Conservation (phyloP, 495 filamentous ascomycete genomes). For the Umbilicaria muhlenbergii region DNA sequence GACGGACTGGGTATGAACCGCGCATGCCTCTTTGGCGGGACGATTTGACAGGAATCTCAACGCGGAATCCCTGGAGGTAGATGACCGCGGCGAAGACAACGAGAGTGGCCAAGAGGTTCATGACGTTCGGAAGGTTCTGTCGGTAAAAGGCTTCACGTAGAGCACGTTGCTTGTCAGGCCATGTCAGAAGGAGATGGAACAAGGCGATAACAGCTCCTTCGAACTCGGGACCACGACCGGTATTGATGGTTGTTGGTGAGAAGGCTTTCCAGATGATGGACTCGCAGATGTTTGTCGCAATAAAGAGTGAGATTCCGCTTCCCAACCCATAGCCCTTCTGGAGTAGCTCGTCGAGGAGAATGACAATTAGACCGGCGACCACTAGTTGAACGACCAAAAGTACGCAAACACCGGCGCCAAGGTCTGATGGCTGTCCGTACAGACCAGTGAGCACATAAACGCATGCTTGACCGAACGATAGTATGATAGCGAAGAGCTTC, state of each 20-base stretch:
- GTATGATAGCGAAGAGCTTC: slow-evolving; percentile 97
- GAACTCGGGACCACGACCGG: slow-evolving; percentile 96
- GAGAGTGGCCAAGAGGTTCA: slow-evolving; percentile 92
- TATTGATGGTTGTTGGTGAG: slow-evolving; percentile 98
- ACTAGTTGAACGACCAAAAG: slow-evolving; percentile 95
- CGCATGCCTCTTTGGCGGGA: slow-evolving; percentile 97
- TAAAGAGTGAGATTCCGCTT: slow-evolving; percentile 97
- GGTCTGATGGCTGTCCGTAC: slow-evolving; percentile 88
- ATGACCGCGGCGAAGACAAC: slow-evolving; percentile 93
- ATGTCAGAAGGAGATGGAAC: slow-evolving; percentile 95
- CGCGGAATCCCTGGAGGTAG: slow-evolving; percentile 99
- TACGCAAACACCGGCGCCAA: slow-evolving; percentile 94
- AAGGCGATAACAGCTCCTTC: slow-evolving; percentile 98
- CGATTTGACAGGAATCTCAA: slow-evolving; percentile 99
- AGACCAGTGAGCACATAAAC: slow-evolving; percentile 88
- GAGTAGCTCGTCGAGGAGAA: slow-evolving; percentile 96
- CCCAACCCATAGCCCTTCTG: slow-evolving; percentile 99
- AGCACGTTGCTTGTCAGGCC: slow-evolving; percentile 95
- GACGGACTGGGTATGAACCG: slow-evolving; percentile 55
- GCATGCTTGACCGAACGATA: slow-evolving; percentile 91
- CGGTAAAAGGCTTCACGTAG: slow-evolving; percentile 97
- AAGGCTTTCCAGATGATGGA: slow-evolving; percentile 99
- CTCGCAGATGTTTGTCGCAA: slow-evolving; percentile 99
- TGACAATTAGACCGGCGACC: slow-evolving; percentile 92
- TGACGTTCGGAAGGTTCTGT: slow-evolving; percentile 98